These are phyloP conservation scores for Tremella mesenterica DNA, from an alignment of 768 basidiomycete species.

Conservation along the genomic window DNA sequence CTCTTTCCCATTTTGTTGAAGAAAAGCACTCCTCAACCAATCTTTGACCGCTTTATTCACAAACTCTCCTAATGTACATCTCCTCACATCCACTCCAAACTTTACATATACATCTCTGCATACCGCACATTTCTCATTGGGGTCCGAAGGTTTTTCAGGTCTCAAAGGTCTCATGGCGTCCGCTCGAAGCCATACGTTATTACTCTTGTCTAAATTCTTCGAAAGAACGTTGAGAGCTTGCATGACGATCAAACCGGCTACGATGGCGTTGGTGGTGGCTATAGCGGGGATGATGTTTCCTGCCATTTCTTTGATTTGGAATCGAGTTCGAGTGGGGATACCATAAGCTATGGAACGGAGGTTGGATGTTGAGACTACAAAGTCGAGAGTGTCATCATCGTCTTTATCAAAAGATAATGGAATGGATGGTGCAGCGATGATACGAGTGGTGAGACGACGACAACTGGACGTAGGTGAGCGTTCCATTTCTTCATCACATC, in stretches of 20 bases:
- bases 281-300: constrained; percentile 99
- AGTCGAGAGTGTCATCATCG: constrained; percentile 92
- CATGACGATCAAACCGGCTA: constrained; percentile 87
- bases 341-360: constrained; percentile 82
- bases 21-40: constrained; percentile 42
- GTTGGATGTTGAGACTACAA: constrained; percentile 91
- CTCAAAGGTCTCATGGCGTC: constrained; percentile 71
- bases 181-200: constrained; percentile 65
- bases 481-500: no score
- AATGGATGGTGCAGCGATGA: constrained; percentile 49
- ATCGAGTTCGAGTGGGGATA: constrained; percentile 79
- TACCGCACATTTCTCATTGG: constrained; percentile 71
- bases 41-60: constrained; percentile 55
- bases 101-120: constrained; percentile 77
- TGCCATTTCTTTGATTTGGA: constrained; percentile 96
- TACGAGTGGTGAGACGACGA: constrained; percentile 63
- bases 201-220: constrained; percentile 46
- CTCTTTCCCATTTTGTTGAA: constrained; percentile 1
- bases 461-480: constrained; percentile 51
- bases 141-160: constrained; percentile 56
- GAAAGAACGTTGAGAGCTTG: constrained; percentile 80
- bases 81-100: constrained; percentile 63
- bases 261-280: constrained; percentile 95
- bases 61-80: constrained; percentile 63
- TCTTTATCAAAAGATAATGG: constrained; percentile 85